Conservation (phyloP, 2,329 filamentous ascomycete species). For the Sphaerulina vaccinii region DNA sequence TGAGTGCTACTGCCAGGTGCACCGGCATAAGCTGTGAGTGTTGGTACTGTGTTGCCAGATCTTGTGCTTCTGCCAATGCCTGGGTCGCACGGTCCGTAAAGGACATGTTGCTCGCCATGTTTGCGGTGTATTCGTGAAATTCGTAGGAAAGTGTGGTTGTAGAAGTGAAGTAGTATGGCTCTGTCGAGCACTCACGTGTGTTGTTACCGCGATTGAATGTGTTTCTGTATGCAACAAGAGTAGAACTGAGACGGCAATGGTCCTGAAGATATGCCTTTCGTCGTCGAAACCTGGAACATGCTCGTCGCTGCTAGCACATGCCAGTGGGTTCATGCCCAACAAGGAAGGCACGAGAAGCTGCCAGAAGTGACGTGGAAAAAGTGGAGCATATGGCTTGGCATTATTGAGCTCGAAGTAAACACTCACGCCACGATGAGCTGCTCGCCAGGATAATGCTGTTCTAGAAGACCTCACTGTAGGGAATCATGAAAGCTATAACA, state of each 20-base stretch:
- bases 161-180: conserved; percentile 14
- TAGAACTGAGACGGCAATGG: conserved; percentile 3
- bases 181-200: conserved; percentile 13
- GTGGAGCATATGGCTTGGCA: no score
- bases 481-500: no score
- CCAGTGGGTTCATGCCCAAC: conserved; percentile 11
- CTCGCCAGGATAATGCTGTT: no score
- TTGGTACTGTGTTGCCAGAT: conserved; percentile 81
- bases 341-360: neutral
- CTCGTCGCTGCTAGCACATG: conserved; percentile 6
- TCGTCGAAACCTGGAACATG: conserved; percentile 8
- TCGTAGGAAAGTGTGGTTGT: conserved; percentile 5
- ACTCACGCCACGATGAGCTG: no score
- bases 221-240: neutral
- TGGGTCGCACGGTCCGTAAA: conserved; percentile 93
- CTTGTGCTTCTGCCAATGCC: conserved; percentile 84
- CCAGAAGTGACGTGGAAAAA: neutral
- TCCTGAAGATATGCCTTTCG: conserved; percentile 9
- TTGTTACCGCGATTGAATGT: conserved; percentile 6
- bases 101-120: conserved; percentile 75
- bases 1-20: conserved; percentile 80
- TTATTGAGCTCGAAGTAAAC: no score
- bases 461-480: no score
- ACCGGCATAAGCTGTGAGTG: conserved; percentile 89
- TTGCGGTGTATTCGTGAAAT: conserved; percentile 32